These are phyloP conservation scores for Solanum bulbocastanum DNA, from an alignment of 257 asterid species.

Conservation along the genomic window DNA sequence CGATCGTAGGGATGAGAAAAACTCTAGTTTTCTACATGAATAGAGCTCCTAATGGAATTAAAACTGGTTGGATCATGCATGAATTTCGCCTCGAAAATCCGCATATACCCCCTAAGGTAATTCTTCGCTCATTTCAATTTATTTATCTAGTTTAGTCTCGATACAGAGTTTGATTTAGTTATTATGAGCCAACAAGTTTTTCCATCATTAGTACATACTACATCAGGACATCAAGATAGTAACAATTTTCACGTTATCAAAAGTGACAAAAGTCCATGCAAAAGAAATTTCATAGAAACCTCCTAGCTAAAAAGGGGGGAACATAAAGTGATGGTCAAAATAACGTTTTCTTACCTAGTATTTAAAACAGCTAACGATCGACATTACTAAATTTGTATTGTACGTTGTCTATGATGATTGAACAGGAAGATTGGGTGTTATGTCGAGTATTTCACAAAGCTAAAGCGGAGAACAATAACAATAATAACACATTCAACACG, in stretches of 20 bases:
- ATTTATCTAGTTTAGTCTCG: background rate
- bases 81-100: slow-evolving; percentile 83
- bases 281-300: slow-evolving; percentile 21
- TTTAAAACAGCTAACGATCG: background rate
- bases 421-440: slow-evolving; percentile 87
- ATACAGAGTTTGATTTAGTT: background rate
- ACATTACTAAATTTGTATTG: background rate
- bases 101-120: slow-evolving; percentile 70
- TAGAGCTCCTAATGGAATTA: slow-evolving; percentile 82
- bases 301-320: background rate
- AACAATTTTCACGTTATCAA: slow-evolving; percentile 4
- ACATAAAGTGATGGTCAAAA: background rate
- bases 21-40: slow-evolving; percentile 76
- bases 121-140: background rate
- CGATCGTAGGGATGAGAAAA: slow-evolving; percentile 73
- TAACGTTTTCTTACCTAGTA: background rate
- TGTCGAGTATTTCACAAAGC: slow-evolving; percentile 68
- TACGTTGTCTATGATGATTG: background rate
- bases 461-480: slow-evolving; percentile 26
- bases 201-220: background rate
- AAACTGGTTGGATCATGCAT: slow-evolving; percentile 90
- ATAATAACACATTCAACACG: background rate
- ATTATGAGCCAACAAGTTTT: background rate
- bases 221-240: background rate
- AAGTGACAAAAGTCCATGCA: slow-evolving; percentile 7